Conservation (phyloP, 352 stramenopile species). For the Globisporangium camurandrum region DNA sequence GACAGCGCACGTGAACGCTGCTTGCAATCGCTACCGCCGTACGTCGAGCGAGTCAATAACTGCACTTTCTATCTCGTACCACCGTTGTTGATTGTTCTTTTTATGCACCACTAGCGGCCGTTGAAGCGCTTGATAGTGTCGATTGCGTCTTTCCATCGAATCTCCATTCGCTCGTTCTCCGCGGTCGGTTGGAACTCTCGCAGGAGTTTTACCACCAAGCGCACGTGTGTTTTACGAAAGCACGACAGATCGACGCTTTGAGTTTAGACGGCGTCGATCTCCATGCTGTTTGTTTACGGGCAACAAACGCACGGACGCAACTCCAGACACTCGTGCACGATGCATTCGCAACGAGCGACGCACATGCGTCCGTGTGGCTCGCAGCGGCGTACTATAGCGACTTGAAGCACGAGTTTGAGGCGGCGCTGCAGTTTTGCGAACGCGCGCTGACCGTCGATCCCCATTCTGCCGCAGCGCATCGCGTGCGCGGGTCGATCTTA, state of each 20-base stretch:
- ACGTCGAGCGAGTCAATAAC: background rate
- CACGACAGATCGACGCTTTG: conserved; percentile 54
- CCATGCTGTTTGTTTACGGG: conserved; percentile 56
- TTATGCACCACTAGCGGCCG: conserved; percentile 16
- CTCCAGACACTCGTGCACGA: conserved; percentile 65
- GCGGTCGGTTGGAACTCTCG: conserved; percentile 52
- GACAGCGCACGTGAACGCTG: conserved; percentile 39
- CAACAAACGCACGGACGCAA: conserved; percentile 31
- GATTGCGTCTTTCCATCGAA: conserved; percentile 54
- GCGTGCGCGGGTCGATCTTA: conserved; percentile 51
- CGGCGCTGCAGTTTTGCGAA: conserved; percentile 65
- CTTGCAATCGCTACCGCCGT: conserved; percentile 34
- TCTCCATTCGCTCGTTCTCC: conserved; percentile 47
- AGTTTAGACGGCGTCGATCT: conserved; percentile 59
- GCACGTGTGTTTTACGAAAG: conserved; percentile 39
- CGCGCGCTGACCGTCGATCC: conserved; percentile 38
- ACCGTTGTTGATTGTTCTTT: background rate
- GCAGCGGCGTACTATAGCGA: conserved; percentile 70
- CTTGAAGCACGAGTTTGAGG: conserved; percentile 63
- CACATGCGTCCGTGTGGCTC: conserved; percentile 55
- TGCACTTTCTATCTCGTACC: background rate
- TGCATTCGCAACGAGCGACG: conserved; percentile 53
- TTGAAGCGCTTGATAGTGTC: conserved; percentile 31
- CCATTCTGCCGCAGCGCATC: conserved; percentile 40
- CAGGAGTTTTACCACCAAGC: conserved; percentile 53